These are phyloP conservation scores for Hsuehochloa calcarea DNA, from an alignment of 176 grass and related monocot species.

Conservation along the genomic window DNA sequence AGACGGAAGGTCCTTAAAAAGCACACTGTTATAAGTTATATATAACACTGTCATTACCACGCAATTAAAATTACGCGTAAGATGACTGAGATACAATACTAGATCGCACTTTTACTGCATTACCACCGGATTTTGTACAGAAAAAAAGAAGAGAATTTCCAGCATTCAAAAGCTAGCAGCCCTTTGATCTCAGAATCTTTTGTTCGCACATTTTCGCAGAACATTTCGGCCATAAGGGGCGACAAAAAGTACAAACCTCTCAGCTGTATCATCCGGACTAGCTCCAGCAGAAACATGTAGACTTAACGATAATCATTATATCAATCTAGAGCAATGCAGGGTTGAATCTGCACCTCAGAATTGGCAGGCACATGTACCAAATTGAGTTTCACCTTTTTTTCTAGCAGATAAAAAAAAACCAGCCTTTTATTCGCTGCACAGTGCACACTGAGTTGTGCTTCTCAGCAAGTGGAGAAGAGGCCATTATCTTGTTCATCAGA, in stretches of 20 bases:
- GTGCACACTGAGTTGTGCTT: slow-evolving; percentile 90
- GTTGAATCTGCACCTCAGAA: not conserved
- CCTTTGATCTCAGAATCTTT: not conserved
- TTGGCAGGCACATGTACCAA: not conserved
- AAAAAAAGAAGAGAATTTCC: not conserved
- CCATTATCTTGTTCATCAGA: slow-evolving; percentile 52
- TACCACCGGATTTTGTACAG: slow-evolving; percentile 33
- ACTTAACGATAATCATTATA: not conserved
- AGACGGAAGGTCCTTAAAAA: not conserved
- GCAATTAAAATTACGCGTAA: not conserved
- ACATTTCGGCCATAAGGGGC: not conserved
- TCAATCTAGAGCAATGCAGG: not conserved
- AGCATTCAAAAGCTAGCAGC: not conserved
- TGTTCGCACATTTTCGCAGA: not conserved
- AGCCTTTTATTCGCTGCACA: slow-evolving; percentile 68
- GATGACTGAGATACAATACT: not conserved
- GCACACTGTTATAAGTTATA: not conserved
- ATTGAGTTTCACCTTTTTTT: slow-evolving; percentile 25
- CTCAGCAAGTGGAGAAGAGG: slow-evolving; percentile 57
- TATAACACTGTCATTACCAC: not conserved
- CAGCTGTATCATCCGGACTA: not conserved
- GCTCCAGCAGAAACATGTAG: not conserved
- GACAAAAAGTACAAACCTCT: not conserved
- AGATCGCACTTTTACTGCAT: not conserved
- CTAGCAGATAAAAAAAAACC: slow-evolving; percentile 43